Percentiles rank a stretch among this genome's conserved stretches.
These are phyloP conservation scores for Claviceps spartinae DNA, from an alignment of 2,329 filamentous ascomycete genomes.

Conservation along the genomic window DNA sequence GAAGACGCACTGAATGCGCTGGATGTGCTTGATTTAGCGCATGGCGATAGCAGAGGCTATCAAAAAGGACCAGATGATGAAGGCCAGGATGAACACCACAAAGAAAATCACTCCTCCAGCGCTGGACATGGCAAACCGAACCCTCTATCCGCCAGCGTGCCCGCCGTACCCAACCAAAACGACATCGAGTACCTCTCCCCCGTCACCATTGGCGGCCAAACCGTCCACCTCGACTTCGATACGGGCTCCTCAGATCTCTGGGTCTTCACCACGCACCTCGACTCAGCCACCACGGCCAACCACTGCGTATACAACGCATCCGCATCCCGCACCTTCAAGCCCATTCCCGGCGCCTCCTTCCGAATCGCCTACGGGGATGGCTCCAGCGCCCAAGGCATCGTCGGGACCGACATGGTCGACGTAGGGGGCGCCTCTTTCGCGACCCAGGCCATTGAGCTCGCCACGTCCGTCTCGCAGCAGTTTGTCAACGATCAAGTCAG, in stretches of 20 bases:
- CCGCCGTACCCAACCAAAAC: slow-evolving; percentile 3
- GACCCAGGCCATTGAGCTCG: slow-evolving; percentile 29
- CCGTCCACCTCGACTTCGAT: slow-evolving; percentile 12
- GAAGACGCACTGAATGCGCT: not conserved
- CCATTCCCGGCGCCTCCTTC: slow-evolving; percentile 26
- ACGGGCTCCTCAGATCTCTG: slow-evolving; percentile 16
- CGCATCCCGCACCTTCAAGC: slow-evolving; percentile 24
- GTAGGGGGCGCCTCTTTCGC: slow-evolving; percentile 28
- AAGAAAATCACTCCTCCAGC: not conserved
- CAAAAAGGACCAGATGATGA: not conserved
- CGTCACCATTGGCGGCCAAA: slow-evolving; percentile 12
- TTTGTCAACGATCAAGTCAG: slow-evolving; percentile 28
- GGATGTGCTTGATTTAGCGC: not conserved
- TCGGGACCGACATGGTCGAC: slow-evolving; percentile 29
- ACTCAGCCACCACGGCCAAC: slow-evolving; percentile 19
- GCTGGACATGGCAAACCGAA: not conserved
- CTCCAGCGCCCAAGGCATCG: slow-evolving; percentile 27
- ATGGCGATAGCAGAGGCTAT: no score
- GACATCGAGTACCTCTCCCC: slow-evolving; percentile 9
- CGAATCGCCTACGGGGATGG: slow-evolving; percentile 30
- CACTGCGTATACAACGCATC: slow-evolving; percentile 26
- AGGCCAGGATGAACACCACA: not conserved
- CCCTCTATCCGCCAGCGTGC: not conserved
- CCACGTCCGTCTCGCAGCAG: slow-evolving; percentile 23
- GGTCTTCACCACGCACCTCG: slow-evolving; percentile 30